Base-by-base conservation (phyloP, 257 asterid species). In the Solanum microdontum region DNA sequence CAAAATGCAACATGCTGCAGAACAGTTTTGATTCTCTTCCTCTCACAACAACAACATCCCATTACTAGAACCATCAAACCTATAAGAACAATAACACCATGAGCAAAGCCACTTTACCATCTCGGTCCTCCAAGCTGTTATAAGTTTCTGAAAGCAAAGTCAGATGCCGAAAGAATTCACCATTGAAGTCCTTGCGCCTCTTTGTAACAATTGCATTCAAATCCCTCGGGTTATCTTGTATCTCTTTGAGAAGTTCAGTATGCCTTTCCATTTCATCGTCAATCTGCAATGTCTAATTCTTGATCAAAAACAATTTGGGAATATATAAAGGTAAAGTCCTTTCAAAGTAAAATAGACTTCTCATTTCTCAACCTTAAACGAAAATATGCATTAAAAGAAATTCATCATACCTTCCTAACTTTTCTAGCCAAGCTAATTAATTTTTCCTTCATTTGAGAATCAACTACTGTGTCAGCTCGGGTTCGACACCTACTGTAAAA, bases 181-280 rank as follows among this genome's bases (percentile, higher is more conserved):
- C 99, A 1, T 96, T 92, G 85, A 96, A 96, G 83, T 96, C 98
- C 88, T 92, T 91, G 23, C 98, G 94, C 83, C 97, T 87, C 94
- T 92, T 96, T 14, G 98, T 89, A 77, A 94, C 99, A 89, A 96
- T 94, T 3, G 95, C 97, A 90, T 96, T 96, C 69, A 94, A 88
- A 90, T 96, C 99, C 80, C 89, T 77, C 14, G 99, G 98, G 88
- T 82, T 92, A 84, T 94, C 98, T 92, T 94, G 93, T 88, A 96
- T 88, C 93, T 95, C 98, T 83, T 93, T 93, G n/a, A 95, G 92
- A 80, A 96, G 96, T 45, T 91, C 93, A 72, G 89, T 62, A 90
- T 96, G 96, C 90, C 90, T 91, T 39, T 93, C 98, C 96, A 96
- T 95, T 91, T 95, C 99, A 87, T 94, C 98, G 87, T 96, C 98